Evolutionary conservation across 371 early-diverging fungal species (phyloP).

Genomic region (Rhizopus delemar): DNA sequence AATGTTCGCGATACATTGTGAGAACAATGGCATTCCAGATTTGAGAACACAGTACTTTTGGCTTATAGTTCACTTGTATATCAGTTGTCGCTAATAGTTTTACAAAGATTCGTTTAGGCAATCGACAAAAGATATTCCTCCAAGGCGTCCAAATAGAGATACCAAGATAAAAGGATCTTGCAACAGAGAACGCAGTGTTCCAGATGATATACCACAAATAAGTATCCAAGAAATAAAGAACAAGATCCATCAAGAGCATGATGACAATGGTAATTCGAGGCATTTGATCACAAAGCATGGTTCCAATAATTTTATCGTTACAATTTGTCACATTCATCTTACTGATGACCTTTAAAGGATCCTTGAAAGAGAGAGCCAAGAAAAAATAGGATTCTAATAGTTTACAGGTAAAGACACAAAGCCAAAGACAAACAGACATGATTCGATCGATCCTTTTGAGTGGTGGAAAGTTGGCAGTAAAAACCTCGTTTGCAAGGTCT

Average conservation of each 20-base stretch:
- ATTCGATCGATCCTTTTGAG: constrained; percentile 73
- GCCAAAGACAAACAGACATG: constrained; percentile 79
- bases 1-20: constrained; percentile 86
- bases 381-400: constrained; percentile 84
- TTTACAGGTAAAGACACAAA: constrained; percentile 76
- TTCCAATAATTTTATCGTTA: constrained; percentile 50
- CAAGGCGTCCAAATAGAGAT: constrained; percentile 88
- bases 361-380: constrained; percentile 80
- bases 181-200: constrained; percentile 81
- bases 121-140: constrained; percentile 81
- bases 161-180: constrained; percentile 78
- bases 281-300: constrained; percentile 66
- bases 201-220: constrained; percentile 92
- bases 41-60: constrained; percentile 79
- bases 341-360: constrained; percentile 74
- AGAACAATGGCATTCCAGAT: constrained; percentile 90
- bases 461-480: constrained; percentile 80
- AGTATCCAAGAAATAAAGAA: constrained; percentile 87
- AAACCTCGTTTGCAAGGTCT: constrained; percentile 67
- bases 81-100: constrained; percentile 76
- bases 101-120: constrained; percentile 86
- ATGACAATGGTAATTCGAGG: constrained; percentile 72
- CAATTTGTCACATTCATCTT: constrained; percentile 61
- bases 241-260: constrained; percentile 78
- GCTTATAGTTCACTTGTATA: constrained; percentile 71